Conservation (phyloP, 2,329 filamentous ascomycete species). For the Fusarium concolor region DNA sequence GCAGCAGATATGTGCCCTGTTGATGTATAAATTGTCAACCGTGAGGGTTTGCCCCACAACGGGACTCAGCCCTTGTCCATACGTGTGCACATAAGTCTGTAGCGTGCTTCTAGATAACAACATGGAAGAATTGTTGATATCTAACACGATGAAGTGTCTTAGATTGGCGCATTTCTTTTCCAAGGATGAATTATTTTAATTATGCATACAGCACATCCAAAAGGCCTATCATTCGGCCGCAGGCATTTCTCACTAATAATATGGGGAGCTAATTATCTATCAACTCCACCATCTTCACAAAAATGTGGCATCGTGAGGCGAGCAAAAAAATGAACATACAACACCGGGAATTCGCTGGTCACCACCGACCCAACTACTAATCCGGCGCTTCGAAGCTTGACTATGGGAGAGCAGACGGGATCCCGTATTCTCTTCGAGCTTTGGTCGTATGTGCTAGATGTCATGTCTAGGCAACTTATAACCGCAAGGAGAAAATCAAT, state of each 20-base stretch:
- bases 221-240: background rate
- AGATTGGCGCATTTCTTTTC: background rate
- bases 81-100: conserved; percentile 9
- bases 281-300: background rate
- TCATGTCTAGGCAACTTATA: no score
- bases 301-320: background rate
- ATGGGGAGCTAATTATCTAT: background rate
- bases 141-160: conserved; percentile 5
- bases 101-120: conserved; percentile 9
- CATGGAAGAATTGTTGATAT: conserved; percentile 16
- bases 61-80: conserved; percentile 1
- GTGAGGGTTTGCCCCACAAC: conserved; percentile 32
- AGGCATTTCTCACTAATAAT: background rate
- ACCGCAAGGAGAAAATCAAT: no score
- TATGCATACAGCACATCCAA: background rate
- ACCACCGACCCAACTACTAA: conserved; percentile 23
- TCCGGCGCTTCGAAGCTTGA: conserved; percentile 24
- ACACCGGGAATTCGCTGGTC: conserved; percentile 21
- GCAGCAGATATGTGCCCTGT: no score
- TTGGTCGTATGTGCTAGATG: background rate
- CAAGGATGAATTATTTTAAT: background rate
- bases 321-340: conserved; percentile 9
- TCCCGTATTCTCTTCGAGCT: conserved; percentile 23
- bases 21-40: conserved; percentile 6
- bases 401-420: conserved; percentile 22